phyloP scores from a whole-genome alignment of 2,329 filamentous ascomycete genomes.

The Ophiostoma perfectum region DNA sequence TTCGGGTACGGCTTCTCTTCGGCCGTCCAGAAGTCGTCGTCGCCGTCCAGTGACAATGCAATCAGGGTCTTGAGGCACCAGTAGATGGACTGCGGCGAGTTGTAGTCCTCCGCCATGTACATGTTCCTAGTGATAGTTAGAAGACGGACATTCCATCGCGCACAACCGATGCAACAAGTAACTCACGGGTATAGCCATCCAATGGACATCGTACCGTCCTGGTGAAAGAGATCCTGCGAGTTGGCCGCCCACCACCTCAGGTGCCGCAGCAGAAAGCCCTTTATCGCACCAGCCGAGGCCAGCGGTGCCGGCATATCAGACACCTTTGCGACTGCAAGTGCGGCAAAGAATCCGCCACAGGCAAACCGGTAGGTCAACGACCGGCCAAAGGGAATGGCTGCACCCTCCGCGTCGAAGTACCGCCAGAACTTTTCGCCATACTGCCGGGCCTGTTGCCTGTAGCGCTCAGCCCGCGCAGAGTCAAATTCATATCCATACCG shows the following conservation, averaged over 20 bases:
- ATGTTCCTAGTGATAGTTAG: conserved; percentile 37
- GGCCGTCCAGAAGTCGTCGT: conserved; percentile 43
- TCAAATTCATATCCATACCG: conserved; percentile 36
- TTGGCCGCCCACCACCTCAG: conserved; percentile 40
- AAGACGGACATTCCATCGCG: background rate
- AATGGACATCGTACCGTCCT: conserved; percentile 42
- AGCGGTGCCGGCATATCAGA: conserved; percentile 34
- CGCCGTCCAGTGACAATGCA: conserved; percentile 34
- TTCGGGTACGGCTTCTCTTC: conserved; percentile 36
- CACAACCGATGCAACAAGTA: background rate
- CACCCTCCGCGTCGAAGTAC: conserved; percentile 39
- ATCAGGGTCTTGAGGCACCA: conserved; percentile 50
- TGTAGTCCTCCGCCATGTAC: conserved; percentile 53
- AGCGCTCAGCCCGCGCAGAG: conserved; percentile 32
- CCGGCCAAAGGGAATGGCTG: conserved; percentile 42
- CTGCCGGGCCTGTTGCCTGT: conserved; percentile 32
- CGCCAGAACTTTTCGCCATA: conserved; percentile 38
- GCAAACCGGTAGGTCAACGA: conserved; percentile 44
- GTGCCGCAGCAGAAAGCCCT: conserved; percentile 41
- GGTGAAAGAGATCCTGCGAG: conserved; percentile 36
- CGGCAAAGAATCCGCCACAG: conserved; percentile 40
- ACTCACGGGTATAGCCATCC: conserved; percentile 31
- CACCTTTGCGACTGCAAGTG: conserved; percentile 36
- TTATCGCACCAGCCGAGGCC: conserved; percentile 35
- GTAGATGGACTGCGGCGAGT: conserved; percentile 51